These are phyloP conservation scores for Protostelium mycophagum DNA, from an alignment of 78 protist species.

Conservation along the genomic window DNA sequence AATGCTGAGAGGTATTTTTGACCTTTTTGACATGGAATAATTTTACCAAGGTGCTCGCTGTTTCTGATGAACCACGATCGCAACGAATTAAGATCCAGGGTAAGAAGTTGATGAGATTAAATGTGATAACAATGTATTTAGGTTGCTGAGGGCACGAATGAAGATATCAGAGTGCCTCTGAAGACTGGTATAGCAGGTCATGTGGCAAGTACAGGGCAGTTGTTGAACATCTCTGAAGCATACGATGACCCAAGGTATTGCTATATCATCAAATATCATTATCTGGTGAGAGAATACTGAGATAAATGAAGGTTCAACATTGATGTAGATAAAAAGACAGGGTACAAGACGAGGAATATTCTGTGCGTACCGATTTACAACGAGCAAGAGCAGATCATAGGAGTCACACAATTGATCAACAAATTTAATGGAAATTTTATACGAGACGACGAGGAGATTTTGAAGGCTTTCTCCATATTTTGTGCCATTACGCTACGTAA, in stretches of 20 bases:
- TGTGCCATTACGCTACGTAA: neutral
- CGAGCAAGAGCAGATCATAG: constrained; percentile 12
- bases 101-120: too few relatives aligned
- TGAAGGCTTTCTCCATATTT: neutral
- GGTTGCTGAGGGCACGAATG: constrained; percentile 4
- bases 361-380: constrained; percentile 19
- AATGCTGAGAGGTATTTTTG: constrained; percentile 16
- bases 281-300: too few relatives aligned
- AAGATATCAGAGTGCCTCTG: constrained; percentile 1
- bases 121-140: too few relatives aligned
- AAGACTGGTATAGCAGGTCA: constrained; percentile 11
- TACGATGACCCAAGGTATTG: constrained; percentile 13
- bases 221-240: constrained; percentile 7
- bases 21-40: too few relatives aligned
- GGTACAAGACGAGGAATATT: neutral
- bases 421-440: neutral
- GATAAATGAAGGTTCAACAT: constrained; percentile 21
- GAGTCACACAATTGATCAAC: constrained; percentile 25
- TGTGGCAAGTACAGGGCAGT: constrained; percentile 24
- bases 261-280: too few relatives aligned
- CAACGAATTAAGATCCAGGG: constrained; percentile 18
- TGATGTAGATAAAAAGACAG: neutral
- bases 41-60: constrained; percentile 12
- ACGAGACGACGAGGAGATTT: neutral
- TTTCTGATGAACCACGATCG: constrained; percentile 12